phyloP scores from a whole-genome alignment of 1,139 yeast species.

The Candida tetrigidarum region DNA sequence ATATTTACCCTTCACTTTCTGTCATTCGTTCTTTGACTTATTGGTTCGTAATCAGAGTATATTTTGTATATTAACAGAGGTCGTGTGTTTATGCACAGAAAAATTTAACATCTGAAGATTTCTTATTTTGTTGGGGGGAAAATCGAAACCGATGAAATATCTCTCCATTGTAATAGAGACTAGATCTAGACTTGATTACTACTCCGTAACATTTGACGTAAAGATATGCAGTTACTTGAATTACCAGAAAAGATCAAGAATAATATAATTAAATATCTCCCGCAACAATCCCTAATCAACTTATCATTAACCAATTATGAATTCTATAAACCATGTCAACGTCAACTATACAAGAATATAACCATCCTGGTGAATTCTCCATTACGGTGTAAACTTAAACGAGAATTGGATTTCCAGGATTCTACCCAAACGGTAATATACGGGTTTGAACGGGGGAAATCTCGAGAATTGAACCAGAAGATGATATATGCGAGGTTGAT shows the following conservation, averaged over 20 bases:
- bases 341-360: slow-evolving; percentile 34
- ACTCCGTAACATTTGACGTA: too few relatives aligned
- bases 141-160: too few relatives aligned
- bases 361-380: slow-evolving; percentile 29
- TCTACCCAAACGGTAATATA: slow-evolving; percentile 27
- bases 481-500: slow-evolving; percentile 35
- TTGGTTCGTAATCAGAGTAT: too few relatives aligned
- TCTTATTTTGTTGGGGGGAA: slow-evolving; percentile 3
- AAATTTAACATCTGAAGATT: too few relatives aligned
- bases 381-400: slow-evolving; percentile 17
- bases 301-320: slow-evolving; percentile 41
- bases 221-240: slow-evolving; percentile 1
- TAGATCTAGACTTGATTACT: too few relatives aligned
- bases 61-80: too few relatives aligned
- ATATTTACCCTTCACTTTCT: too few relatives aligned
- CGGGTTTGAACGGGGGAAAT: slow-evolving; percentile 23
- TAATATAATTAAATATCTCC: slow-evolving; percentile 29
- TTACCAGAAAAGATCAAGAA: not conserved
- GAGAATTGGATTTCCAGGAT: slow-evolving; percentile 29
- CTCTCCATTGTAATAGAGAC: too few relatives aligned
- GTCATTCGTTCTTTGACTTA: too few relatives aligned
- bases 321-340: slow-evolving; percentile 39
- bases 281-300: slow-evolving; percentile 38
- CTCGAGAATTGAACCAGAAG: slow-evolving; percentile 19
- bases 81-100: too few relatives aligned